Base-by-base conservation (phyloP, 176 grass and related monocot genomes). In the Oryza glumipatula region DNA sequence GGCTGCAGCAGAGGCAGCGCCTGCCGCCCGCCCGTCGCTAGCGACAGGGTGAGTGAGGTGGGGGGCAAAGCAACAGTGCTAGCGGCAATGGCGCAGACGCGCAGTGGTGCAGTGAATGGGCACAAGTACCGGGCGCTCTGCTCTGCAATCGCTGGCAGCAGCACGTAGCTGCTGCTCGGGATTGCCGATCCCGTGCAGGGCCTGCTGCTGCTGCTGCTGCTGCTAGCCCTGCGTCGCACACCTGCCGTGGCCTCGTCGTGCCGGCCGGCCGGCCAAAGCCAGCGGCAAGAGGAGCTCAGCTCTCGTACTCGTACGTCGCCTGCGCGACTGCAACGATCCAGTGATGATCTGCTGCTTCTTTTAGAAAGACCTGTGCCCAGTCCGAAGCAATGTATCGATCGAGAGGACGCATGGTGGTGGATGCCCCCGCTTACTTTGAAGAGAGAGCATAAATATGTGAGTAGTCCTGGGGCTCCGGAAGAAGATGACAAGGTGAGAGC, bases 21-120 rank as follows among this genome's bases (percentile, higher is more conserved):
- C 51, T 74, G 75, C 39, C 39, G 39, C 26, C 76, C 41, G 72
- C 52, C 82, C 82, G 5, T 22, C 65, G 82, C 65, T 76, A 85
- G n/a, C 71, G 82, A 76, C 87, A 71, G 23, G 3, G 67, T 9
- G 36, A 54, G 76, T 22, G 15, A 0, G 38, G 41, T 2, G 4
- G 68, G 26, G 6, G 2, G 58, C 58, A 63, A 63, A 63, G 58
- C 58, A 23, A 23, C 58, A 63, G 58, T 63, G 58, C 54, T 19
- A 58, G 54, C 17, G 54, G 54, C 54, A 58, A 58, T 9, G 54
- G 54, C 54, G 17, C 54, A 58, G 58, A 58, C 16, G 54, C 54
- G 17, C 54, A 58, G 58, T 23, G 1, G 58, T 23, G 58, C 58
- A 63, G 58, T 63, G 58, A 63, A 23, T 63, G 8, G 19, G 58